Evolutionary conservation across 2,329 filamentous ascomycete genomes (phyloP).

Genomic region (Geosmithia flava): DNA sequence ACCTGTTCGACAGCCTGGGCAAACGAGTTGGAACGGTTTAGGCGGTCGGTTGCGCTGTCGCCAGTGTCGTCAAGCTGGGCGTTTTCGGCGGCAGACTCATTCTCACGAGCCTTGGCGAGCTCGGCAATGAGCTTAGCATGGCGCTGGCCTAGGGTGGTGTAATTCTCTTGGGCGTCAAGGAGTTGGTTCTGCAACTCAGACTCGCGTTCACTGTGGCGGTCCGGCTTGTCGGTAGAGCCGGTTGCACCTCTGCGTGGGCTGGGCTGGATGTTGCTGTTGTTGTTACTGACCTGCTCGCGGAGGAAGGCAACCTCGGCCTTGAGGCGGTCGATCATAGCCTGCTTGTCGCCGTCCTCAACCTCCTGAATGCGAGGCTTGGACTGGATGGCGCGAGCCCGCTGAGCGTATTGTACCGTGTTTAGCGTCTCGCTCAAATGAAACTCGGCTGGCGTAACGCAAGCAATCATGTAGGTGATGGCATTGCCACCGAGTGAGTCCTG

Average conservation of each 20-base stretch:
- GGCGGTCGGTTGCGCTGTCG: conserved; percentile 70
- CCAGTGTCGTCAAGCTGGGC: conserved; percentile 45
- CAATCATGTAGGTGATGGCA: conserved; percentile 98
- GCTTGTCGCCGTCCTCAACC: conserved; percentile 84
- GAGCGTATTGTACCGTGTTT: conserved; percentile 95
- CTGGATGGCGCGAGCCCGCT: conserved; percentile 90
- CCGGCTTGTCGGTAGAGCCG: conserved; percentile 55
- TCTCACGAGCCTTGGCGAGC: conserved; percentile 74
- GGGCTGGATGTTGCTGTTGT: conserved; percentile 49
- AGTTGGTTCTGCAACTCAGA: conserved; percentile 87
- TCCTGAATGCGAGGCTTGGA: conserved; percentile 96
- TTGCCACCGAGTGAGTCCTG: conserved; percentile 96
- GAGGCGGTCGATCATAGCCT: conserved; percentile 82
- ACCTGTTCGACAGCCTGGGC: conserved; percentile 93
- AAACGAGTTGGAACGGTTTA: conserved; percentile 93
- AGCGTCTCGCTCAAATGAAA: conserved; percentile 96
- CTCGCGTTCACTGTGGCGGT: conserved; percentile 75
- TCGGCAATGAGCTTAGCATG: conserved; percentile 95
- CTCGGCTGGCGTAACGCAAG: conserved; percentile 90
- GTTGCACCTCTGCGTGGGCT: conserved; percentile 38
- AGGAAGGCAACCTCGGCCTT: conserved; percentile 90
- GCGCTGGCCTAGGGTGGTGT: conserved; percentile 77
- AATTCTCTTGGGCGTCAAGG: conserved; percentile 88
- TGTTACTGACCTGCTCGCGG: conserved; percentile 81
- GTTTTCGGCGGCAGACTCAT: conserved; percentile 47